Evolutionary conservation across 176 grass and related monocot species (phyloP), one percentile per base, ranked within the genome.

Genomic region (Puya raimondii): DNA sequence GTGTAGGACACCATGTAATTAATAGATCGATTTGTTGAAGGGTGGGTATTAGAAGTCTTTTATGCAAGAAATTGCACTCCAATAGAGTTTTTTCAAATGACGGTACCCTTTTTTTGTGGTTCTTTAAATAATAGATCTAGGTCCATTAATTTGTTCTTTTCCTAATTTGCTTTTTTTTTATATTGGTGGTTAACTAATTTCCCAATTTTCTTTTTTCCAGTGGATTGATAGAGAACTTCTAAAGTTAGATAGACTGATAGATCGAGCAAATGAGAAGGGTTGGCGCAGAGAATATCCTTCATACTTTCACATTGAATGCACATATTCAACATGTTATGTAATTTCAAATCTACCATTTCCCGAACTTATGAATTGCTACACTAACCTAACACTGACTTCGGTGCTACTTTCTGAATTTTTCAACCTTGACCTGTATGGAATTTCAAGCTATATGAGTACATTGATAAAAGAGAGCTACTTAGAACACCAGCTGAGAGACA

Each of bases 261-360:
- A 72, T 64, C 49, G 12, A 66, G 86, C 86, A 11, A 67, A 87
- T 72, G 79, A 74, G 47, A 90, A 92, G 70, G 93, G 93, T 50
- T 87, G 79, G 80, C 81, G 63, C 27, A 48, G 11, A 72, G 74
- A 92, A 96, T 96, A 92, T 96, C 93, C 93, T 87, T 91, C 77
- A 29, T 17, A 16, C 18, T 59, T 17, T 9, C 4, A 42, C 33
- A 42, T 42, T 15, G 54, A 59, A 59, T 20, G 10, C n/a, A 8
- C 54, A 59, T 59, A 16, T 59, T 59, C 16, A 21, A 42, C 20
- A 59, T 18, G 15, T 59, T 59, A 59, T 17, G 20, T 58, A 17
- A 59, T 59, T 59, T 59, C 54, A 59, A 42, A 42, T 42, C 33
- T 42, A 42, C 5, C 4, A 6, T 42, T 42, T 7, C 33, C 33